A percentile compares a stretch with the other conserved stretches of the same genome.
These are phyloP conservation scores for Auricularia sp. DNA, from an alignment of 768 basidiomycete genomes.

Conservation along the genomic window DNA sequence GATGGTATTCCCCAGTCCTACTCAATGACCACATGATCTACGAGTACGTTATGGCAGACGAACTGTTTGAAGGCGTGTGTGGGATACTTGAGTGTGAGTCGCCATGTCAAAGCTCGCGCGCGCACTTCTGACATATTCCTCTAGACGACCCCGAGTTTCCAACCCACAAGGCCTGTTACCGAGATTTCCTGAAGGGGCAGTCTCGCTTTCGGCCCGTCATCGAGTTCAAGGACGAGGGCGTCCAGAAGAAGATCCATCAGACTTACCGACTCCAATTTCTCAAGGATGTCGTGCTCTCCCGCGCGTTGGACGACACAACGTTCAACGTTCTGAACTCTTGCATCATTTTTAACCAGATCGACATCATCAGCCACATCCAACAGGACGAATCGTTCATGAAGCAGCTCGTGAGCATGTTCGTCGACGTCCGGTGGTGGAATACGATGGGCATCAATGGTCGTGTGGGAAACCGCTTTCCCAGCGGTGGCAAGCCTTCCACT, in stretches of 20 bases:
- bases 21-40: slow-evolving; percentile 92
- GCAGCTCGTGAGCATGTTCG: slow-evolving; percentile 68
- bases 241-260: slow-evolving; percentile 88
- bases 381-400: slow-evolving; percentile 63
- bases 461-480: neutral
- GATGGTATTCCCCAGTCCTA: slow-evolving; percentile 47
- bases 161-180: slow-evolving; percentile 91
- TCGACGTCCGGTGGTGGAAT: slow-evolving; percentile 16
- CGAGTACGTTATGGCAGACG: slow-evolving; percentile 90
- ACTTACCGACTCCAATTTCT: slow-evolving; percentile 95
- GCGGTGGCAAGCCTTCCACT: neutral
- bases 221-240: slow-evolving; percentile 58
- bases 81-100: slow-evolving; percentile 92
- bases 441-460: neutral
- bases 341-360: slow-evolving; percentile 98
- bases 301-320: slow-evolving; percentile 89
- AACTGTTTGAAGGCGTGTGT: slow-evolving; percentile 83
- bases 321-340: slow-evolving; percentile 95
- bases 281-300: slow-evolving; percentile 94
- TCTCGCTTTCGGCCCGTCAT: slow-evolving; percentile 88
- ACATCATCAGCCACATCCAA: slow-evolving; percentile 88
- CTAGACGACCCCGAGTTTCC: slow-evolving; percentile 97
- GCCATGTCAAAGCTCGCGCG: slow-evolving; percentile 5
- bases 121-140: slow-evolving; percentile 10
- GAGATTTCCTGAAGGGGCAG: slow-evolving; percentile 76